Percentiles rank a stretch among this genome's conserved stretches.
Conservation (phyloP, 495 filamentous ascomycete species). For the Penicillium psychrofluorescens region DNA sequence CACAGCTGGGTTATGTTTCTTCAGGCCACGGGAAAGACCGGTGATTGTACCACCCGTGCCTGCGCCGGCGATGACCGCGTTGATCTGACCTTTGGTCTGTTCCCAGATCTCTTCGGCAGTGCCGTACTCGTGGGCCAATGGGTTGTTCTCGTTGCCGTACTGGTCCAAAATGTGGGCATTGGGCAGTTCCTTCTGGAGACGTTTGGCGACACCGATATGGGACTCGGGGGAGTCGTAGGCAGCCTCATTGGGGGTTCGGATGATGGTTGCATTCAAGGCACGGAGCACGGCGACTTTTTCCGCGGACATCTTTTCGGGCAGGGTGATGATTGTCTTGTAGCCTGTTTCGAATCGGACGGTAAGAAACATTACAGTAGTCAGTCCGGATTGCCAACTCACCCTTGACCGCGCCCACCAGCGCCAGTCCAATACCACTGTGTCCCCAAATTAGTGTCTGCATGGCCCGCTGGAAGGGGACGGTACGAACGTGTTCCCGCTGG, state of each 20-base stretch:
- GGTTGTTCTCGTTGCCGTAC: slow-evolving; percentile 89
- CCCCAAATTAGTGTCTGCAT: slow-evolving; percentile 4
- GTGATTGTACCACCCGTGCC: slow-evolving; percentile 96
- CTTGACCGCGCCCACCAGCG: slow-evolving; percentile 89
- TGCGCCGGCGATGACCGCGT: slow-evolving; percentile 81
- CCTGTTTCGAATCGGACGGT: slow-evolving; percentile 22
- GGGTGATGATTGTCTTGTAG: slow-evolving; percentile 96
- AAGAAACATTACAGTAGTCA: neutral
- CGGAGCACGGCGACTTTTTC: slow-evolving; percentile 95
- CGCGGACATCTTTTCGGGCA: slow-evolving; percentile 98
- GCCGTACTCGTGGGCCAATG: slow-evolving; percentile 85
- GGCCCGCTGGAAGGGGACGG: neutral
- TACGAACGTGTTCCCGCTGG: slow-evolving; percentile 86
- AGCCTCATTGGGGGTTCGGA: slow-evolving; percentile 92
- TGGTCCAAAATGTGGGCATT: slow-evolving; percentile 97
- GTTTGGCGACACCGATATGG: slow-evolving; percentile 89
- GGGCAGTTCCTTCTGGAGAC: slow-evolving; percentile 89
- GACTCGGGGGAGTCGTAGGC: slow-evolving; percentile 91
- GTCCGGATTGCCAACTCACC: slow-evolving; percentile 30
- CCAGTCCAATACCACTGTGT: slow-evolving; percentile 80
- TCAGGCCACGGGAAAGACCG: slow-evolving; percentile 76
- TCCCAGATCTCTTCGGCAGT: slow-evolving; percentile 96
- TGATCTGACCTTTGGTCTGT: slow-evolving; percentile 81
- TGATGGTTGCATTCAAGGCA: slow-evolving; percentile 92
- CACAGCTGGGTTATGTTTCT: slow-evolving; percentile 75